phyloP scores from a whole-genome alignment of 2,329 filamentous ascomycete genomes.

The Hymenoscyphus fraxineus region DNA sequence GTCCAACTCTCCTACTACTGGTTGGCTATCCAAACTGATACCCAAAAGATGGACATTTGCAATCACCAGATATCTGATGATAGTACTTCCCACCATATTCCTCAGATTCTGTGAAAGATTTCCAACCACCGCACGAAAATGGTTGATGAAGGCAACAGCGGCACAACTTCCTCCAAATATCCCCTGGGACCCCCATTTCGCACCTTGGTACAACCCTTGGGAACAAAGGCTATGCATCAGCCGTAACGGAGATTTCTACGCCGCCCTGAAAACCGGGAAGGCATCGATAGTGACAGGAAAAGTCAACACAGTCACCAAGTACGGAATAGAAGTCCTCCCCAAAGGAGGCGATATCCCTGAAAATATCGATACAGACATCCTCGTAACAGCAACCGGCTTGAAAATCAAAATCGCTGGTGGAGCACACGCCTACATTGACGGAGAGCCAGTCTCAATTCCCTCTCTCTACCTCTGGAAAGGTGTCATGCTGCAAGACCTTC shows the following conservation, averaged over 20 bases:
- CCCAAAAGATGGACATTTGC: constrained; percentile 40
- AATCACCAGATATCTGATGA: background rate
- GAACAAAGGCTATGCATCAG: constrained; percentile 72
- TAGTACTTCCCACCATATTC: constrained; percentile 47
- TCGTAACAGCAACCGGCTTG: constrained; percentile 66
- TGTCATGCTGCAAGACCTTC: constrained; percentile 62
- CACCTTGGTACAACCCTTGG: constrained; percentile 62
- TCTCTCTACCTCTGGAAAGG: constrained; percentile 59
- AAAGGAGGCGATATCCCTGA: constrained; percentile 16
- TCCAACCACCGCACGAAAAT: constrained; percentile 45
- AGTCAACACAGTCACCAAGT: constrained; percentile 48
- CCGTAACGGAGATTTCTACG: constrained; percentile 54
- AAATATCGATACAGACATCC: constrained; percentile 59
- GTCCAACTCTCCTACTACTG: constrained; percentile 30
- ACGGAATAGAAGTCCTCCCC: constrained; percentile 38
- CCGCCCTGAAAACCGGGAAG: constrained; percentile 43
- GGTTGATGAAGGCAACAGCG: constrained; percentile 46
- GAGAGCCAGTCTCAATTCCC: constrained; percentile 43
- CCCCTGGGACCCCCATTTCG: constrained; percentile 59
- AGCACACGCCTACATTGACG: constrained; percentile 51
- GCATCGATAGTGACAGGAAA: constrained; percentile 48
- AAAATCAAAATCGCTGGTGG: constrained; percentile 57
- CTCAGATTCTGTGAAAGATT: constrained; percentile 49
- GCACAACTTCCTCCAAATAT: constrained; percentile 51
- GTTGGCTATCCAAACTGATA: constrained; percentile 33